Evolutionary conservation across 2,329 filamentous ascomycete genomes (phyloP).

Genomic region (Hypoxylon sp.): DNA sequence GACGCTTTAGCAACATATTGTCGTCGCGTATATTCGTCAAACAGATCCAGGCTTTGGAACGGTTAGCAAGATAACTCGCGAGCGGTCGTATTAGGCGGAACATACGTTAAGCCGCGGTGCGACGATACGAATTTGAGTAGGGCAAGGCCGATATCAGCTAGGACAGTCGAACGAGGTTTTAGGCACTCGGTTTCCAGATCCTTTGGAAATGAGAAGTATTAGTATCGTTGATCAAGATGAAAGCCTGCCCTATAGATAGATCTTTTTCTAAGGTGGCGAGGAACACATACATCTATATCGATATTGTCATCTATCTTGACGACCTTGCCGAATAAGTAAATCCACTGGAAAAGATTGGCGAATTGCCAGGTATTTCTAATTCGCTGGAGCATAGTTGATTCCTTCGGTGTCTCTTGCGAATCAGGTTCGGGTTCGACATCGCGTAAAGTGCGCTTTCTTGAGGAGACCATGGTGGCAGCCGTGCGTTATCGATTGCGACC

Average conservation of each 20-base stretch:
- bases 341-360: conserved; percentile 92
- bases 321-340: conserved; percentile 87
- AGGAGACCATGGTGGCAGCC: conserved; percentile 55
- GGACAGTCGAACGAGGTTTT: conserved; percentile 78
- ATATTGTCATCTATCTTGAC: conserved; percentile 91
- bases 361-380: conserved; percentile 97
- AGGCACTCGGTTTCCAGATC: conserved; percentile 90
- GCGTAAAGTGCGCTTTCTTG: conserved; percentile 62
- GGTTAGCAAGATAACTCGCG: conserved; percentile 44
- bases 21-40: conserved; percentile 91
- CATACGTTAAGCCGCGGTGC: conserved; percentile 90
- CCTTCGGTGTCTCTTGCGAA: conserved; percentile 40
- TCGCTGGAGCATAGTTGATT: conserved; percentile 66
- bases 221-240: conserved; percentile 8
- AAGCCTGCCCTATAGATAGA: neutral
- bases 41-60: conserved; percentile 77
- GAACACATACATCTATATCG: conserved; percentile 81
- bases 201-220: conserved; percentile 58
- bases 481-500: conserved; percentile 20
- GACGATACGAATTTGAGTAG: conserved; percentile 94
- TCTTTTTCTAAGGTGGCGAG: neutral
- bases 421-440: conserved; percentile 55
- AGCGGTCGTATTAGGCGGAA: conserved; percentile 41
- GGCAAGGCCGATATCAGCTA: conserved; percentile 85
- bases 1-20: conserved; percentile 89